Evolutionary conservation across 2,329 filamentous ascomycete genomes (phyloP).

Genomic region (Neopestalotiopsis rosae): DNA sequence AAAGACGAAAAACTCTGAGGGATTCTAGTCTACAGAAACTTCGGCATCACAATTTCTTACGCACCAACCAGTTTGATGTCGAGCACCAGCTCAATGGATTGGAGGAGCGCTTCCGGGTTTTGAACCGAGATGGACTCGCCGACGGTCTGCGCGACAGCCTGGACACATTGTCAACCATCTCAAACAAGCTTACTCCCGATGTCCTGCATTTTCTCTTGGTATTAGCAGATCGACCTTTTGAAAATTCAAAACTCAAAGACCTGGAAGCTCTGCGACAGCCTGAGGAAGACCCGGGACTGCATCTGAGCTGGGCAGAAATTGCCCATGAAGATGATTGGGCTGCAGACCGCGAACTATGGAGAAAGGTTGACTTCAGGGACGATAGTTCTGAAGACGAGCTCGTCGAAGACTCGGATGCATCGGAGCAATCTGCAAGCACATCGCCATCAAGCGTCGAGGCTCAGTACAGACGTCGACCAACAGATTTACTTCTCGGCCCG

Average conservation of each 20-base stretch:
- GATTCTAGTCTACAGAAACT: constrained; percentile 58
- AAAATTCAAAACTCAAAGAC: constrained; percentile 69
- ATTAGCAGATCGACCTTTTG: constrained; percentile 79
- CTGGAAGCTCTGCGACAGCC: constrained; percentile 60
- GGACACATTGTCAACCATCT: constrained; percentile 57
- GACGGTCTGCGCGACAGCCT: constrained; percentile 68
- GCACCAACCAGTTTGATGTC: constrained; percentile 80
- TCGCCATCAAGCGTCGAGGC: constrained; percentile 40
- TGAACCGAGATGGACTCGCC: constrained; percentile 79
- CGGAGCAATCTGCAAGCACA: constrained; percentile 40
- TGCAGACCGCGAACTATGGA: constrained; percentile 72
- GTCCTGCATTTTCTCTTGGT: constrained; percentile 78
- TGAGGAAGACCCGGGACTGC: constrained; percentile 47
- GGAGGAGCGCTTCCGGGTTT: constrained; percentile 84
- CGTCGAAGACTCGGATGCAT: constrained; percentile 43
- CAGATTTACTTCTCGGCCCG: constrained; percentile 43
- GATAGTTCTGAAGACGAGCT: constrained; percentile 69
- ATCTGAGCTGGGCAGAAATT: constrained; percentile 80
- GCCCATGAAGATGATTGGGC: constrained; percentile 77
- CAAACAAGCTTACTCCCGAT: constrained; percentile 77
- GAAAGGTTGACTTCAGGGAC: constrained; percentile 66
- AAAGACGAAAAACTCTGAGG: constrained; percentile 48
- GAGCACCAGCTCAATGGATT: constrained; percentile 70
- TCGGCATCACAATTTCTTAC: constrained; percentile 60
- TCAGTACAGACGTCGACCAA: constrained; percentile 32